Evolutionary conservation across 1,284 basidiomycete genomes (phyloP).

Genomic region (Coniferiporia weirii): DNA sequence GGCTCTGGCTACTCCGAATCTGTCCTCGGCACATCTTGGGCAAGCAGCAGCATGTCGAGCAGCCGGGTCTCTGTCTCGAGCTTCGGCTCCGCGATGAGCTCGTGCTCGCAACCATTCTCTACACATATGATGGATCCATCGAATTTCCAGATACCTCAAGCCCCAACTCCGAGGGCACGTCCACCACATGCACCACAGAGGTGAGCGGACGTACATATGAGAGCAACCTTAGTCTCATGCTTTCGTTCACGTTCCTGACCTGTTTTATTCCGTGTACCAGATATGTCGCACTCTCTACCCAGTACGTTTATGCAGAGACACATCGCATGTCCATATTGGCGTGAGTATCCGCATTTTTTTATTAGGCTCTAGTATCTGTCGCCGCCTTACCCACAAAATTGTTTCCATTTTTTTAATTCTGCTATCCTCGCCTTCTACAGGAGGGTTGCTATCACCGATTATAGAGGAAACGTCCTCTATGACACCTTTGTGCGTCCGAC

Average conservation of each 20-base stretch:
- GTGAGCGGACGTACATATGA: constrained; percentile 18
- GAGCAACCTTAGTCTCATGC: no score
- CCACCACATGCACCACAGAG: constrained; percentile 22
- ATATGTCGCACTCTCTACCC: constrained; percentile 43
- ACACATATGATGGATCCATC: neutral
- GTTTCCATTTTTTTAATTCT: neutral
- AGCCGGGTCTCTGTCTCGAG: neutral
- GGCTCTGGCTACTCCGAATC: neutral
- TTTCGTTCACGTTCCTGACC: neutral
- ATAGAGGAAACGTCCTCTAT: constrained; percentile 42
- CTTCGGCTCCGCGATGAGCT: neutral
- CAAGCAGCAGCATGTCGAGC: neutral
- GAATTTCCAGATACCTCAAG: neutral
- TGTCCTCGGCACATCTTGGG: neutral
- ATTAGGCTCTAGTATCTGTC: neutral
- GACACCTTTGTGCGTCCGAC: constrained; percentile 53
- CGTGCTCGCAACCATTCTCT: neutral
- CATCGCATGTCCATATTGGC: constrained; percentile 46
- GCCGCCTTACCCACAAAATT: neutral
- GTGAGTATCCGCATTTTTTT: constrained; percentile 31
- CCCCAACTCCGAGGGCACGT: neutral
- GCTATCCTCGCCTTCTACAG: no score
- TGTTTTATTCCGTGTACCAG: constrained; percentile 23
- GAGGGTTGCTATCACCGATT: constrained; percentile 40
- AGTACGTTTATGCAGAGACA: constrained; percentile 40